Conservation (phyloP, 148 eudicot species). For the Vaccinium vitisidaea region DNA sequence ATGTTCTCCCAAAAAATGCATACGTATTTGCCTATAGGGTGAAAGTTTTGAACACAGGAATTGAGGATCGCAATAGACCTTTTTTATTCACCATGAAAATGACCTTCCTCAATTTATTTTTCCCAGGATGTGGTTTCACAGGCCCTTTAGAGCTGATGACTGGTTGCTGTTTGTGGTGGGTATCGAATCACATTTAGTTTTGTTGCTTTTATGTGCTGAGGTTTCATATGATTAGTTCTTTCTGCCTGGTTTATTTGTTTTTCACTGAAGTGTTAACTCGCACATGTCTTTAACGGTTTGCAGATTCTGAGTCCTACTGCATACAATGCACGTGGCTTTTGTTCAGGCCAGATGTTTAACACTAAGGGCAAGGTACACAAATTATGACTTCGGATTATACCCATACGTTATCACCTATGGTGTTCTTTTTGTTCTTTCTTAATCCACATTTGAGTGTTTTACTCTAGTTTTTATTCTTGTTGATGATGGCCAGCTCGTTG, state of each 20-base stretch:
- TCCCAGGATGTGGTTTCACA: conserved; percentile 97
- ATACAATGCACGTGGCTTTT: conserved; percentile 67
- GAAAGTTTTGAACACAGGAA: neutral
- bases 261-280: neutral
- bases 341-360: conserved; percentile 78
- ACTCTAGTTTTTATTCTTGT: conserved; percentile 11
- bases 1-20: neutral
- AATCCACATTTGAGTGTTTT: neutral
- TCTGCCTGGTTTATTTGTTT: neutral
- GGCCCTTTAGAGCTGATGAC: conserved; percentile 87
- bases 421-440: neutral
- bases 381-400: neutral
- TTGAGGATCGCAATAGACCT: neutral
- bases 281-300: neutral
- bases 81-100: conserved; percentile 12
- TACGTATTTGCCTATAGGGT: neutral
- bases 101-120: neutral
- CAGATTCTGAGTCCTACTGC: conserved; percentile 83
- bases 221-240: neutral
- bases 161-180: conserved; percentile 88
- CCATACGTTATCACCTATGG: neutral
- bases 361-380: conserved; percentile 70
- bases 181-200: conserved; percentile 5
- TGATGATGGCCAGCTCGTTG: conserved; percentile 62
- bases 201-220: neutral